phyloP scores from a whole-genome alignment of 2,329 filamentous ascomycete species.

The Teratosphaeria zuluensis region DNA sequence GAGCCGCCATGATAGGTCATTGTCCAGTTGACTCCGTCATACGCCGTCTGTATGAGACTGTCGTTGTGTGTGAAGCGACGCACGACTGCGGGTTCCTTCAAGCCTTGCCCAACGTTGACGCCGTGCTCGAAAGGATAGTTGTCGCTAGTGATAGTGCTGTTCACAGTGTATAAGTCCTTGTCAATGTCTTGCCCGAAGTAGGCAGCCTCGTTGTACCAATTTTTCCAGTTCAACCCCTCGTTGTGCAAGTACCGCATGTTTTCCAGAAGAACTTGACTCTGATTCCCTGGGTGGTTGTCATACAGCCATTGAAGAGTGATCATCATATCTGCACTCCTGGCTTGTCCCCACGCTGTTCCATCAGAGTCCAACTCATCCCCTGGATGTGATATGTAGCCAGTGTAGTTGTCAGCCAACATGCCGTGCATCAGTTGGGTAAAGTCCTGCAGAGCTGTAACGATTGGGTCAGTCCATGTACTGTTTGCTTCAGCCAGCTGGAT shows the following conservation, averaged over 20 bases:
- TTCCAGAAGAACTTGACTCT: conserved; percentile 28
- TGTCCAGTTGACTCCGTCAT: conserved; percentile 38
- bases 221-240: conserved; percentile 23
- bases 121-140: conserved; percentile 36
- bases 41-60: conserved; percentile 30
- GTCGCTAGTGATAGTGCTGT: conserved; percentile 12
- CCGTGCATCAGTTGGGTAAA: conserved; percentile 43
- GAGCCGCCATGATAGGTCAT: conserved; percentile 39
- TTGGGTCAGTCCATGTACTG: conserved; percentile 29
- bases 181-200: conserved; percentile 17
- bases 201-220: conserved; percentile 23
- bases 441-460: conserved; percentile 41
- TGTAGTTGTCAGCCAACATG: conserved; percentile 47
- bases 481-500: conserved; percentile 44
- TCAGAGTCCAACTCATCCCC: conserved; percentile 32
- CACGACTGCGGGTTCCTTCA: conserved; percentile 38
- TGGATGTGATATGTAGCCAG: conserved; percentile 39
- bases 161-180: conserved; percentile 14
- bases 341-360: conserved; percentile 28
- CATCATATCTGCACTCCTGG: conserved; percentile 36
- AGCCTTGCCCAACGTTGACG: conserved; percentile 40
- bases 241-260: conserved; percentile 37
- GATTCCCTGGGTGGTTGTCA: conserved; percentile 33
- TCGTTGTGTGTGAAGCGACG: conserved; percentile 38
- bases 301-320: conserved; percentile 41